Conservation (phyloP, 306 rosid genomes). For the Vicia faba region DNA sequence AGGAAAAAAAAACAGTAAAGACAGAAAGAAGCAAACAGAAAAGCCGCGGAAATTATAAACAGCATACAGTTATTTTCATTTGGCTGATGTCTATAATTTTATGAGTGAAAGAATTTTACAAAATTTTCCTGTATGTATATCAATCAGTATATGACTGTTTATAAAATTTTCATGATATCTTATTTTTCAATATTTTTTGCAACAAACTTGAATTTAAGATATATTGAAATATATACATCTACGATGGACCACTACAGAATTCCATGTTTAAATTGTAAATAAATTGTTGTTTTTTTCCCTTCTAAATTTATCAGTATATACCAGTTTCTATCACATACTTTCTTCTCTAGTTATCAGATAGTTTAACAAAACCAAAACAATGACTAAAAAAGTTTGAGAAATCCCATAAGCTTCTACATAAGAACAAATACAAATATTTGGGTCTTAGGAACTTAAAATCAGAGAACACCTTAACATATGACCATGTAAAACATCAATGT, state of each 20-base stretch:
- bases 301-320: neutral
- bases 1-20: slow-evolving; percentile 9
- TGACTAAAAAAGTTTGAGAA: slow-evolving; percentile 18
- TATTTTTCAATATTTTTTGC: neutral
- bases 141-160: slow-evolving; percentile 20
- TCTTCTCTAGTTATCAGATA: slow-evolving; percentile 24
- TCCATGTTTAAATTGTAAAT: neutral
- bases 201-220: slow-evolving; percentile 30
- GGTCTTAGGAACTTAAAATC: slow-evolving; percentile 28
- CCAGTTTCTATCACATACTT: neutral
- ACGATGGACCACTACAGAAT: slow-evolving; percentile 7
- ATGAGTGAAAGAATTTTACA: slow-evolving; percentile 19
- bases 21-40: slow-evolving; percentile 23
- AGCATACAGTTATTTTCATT: slow-evolving; percentile 10
- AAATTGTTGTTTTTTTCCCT: neutral
- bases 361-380: slow-evolving; percentile 29
- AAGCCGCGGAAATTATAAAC: slow-evolving; percentile 22
- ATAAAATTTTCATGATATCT: slow-evolving; percentile 19
- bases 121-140: neutral
- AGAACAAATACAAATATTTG: slow-evolving; percentile 19
- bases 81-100: slow-evolving; percentile 16
- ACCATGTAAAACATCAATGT: slow-evolving; percentile 29
- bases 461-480: slow-evolving; percentile 32
- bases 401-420: slow-evolving; percentile 22
- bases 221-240: slow-evolving; percentile 23